A percentile compares a stretch with the other conserved stretches of the same genome.
Conservation (phyloP, 257 asterid genomes). For the Salvia splendens region DNA sequence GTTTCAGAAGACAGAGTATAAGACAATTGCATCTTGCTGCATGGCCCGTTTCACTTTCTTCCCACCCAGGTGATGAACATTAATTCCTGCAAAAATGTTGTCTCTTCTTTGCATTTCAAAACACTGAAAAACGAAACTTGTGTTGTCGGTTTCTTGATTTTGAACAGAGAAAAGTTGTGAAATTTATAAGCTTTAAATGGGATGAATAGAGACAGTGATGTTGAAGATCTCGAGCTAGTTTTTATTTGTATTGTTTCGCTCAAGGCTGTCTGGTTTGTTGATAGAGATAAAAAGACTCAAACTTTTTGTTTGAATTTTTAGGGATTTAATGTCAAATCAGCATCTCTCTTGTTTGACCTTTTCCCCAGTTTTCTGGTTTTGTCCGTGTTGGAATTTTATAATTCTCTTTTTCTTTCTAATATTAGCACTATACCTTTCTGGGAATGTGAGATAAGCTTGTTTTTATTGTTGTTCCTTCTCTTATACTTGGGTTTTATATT, state of each 20-base stretch:
- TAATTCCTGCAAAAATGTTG: conserved; percentile 38
- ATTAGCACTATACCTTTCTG: conserved; percentile 22
- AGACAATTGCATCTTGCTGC: conserved; percentile 33
- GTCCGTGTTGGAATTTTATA: conserved; percentile 8
- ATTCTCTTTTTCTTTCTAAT: conserved; percentile 10
- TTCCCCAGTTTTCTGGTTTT: conserved; percentile 29
- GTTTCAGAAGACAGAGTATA: conserved; percentile 23
- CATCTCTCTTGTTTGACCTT: conserved; percentile 25
- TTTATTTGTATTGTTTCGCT: conserved; percentile 32
- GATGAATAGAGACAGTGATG: conserved; percentile 24
- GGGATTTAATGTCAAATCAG: conserved; percentile 37
- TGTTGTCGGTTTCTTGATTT: conserved; percentile 34
- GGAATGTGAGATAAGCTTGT: conserved; percentile 42
- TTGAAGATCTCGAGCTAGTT: conserved; percentile 39
- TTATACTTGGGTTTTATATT: conserved; percentile 31
- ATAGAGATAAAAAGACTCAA: conserved; percentile 25
- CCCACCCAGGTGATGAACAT: conserved; percentile 39
- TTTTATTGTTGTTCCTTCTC: conserved; percentile 33
- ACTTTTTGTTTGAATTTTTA: conserved; percentile 34
- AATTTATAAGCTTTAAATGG: conserved; percentile 16
- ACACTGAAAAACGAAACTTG: background rate
- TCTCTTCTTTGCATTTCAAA: conserved; percentile 23
- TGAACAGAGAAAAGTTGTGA: conserved; percentile 22
- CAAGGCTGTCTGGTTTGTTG: conserved; percentile 28
- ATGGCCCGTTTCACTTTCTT: conserved; percentile 39